Conservation (phyloP, 148 eudicot species). For the Rhododendron williamsianum region DNA sequence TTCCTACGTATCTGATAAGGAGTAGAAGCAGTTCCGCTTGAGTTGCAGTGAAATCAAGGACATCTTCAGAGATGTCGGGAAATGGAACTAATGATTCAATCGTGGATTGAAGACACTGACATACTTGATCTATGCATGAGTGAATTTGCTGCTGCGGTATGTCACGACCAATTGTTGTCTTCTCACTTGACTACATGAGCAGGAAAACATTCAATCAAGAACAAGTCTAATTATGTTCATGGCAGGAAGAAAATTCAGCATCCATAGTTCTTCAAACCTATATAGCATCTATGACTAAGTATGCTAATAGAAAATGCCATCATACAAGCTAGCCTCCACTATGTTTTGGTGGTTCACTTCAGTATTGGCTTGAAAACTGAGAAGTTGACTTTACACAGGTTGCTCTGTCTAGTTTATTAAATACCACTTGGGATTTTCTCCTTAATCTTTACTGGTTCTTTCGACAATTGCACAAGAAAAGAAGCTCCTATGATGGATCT, state of each 20-base stretch:
- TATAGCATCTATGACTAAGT: background rate
- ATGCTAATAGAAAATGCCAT: background rate
- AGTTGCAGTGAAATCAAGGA: slow-evolving; percentile 48
- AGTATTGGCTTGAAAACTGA: background rate
- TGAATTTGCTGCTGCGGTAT: slow-evolving; percentile 44
- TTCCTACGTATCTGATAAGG: slow-evolving; percentile 37
- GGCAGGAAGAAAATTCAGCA: background rate
- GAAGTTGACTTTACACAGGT: background rate
- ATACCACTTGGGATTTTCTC: background rate
- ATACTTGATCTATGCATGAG: slow-evolving; percentile 52
- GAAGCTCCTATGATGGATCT: background rate
- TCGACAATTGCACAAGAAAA: background rate
- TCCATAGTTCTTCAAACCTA: background rate
- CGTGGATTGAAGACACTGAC: slow-evolving; percentile 41
- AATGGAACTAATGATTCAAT: slow-evolving; percentile 41
- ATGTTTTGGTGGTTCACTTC: background rate
- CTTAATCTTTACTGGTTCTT: too few relatives aligned
- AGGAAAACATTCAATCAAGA: slow-evolving; percentile 9
- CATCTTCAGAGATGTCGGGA: slow-evolving; percentile 50
- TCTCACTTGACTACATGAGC: slow-evolving; percentile 39
- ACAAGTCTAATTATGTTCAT: background rate
- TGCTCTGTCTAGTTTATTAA: background rate
- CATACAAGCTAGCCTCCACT: background rate
- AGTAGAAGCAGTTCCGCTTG: slow-evolving; percentile 70
- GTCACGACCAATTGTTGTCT: slow-evolving; percentile 21